Evolutionary conservation across 2,329 filamentous ascomycete genomes (phyloP).

Genomic region (Fusarium sp.): DNA sequence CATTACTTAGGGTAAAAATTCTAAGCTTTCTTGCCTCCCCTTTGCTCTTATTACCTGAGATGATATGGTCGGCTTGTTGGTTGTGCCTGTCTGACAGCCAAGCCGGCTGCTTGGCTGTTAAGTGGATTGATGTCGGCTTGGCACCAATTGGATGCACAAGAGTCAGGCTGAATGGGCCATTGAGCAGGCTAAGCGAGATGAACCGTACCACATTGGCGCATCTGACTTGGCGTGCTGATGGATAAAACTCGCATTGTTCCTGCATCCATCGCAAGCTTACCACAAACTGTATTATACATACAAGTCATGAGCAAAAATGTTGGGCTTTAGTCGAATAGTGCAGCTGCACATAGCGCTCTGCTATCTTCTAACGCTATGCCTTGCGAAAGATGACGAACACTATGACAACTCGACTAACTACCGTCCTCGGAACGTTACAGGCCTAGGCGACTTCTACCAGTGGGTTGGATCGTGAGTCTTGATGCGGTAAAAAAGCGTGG

Average conservation of each 20-base stretch:
- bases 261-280: not conserved
- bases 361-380: not conserved
- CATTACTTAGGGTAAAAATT: not conserved
- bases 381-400: not conserved
- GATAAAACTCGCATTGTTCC: not conserved
- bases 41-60: not conserved
- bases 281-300: not conserved
- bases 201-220: not conserved
- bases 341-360: not conserved
- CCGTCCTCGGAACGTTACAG: not conserved
- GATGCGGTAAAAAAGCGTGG: fast-evolving
- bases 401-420: not conserved
- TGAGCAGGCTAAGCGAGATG: not conserved
- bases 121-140: not conserved
- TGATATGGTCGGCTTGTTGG: not conserved
- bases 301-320: not conserved
- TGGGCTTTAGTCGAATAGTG: not conserved
- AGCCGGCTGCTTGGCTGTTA: not conserved
- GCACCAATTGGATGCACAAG: not conserved
- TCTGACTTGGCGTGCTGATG: fast-evolving
- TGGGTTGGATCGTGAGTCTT: slow-evolving; percentile 10
- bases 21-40: not conserved
- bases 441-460: not conserved
- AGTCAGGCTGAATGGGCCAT: not conserved
- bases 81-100: not conserved